phyloP scores from a whole-genome alignment of 495 filamentous ascomycete genomes.

The Xylaria telfairii region DNA sequence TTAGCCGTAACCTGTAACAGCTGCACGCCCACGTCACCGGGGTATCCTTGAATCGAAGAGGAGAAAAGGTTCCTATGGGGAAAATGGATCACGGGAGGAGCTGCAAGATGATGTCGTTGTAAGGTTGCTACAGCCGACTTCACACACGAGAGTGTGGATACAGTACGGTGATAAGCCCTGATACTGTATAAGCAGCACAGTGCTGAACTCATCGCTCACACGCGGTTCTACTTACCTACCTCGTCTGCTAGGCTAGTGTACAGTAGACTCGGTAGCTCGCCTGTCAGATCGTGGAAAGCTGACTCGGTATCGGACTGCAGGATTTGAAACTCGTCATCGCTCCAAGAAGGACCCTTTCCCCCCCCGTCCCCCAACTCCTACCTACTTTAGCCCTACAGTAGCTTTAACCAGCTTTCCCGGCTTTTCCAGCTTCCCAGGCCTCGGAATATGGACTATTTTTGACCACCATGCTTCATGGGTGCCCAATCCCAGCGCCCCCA shows the following conservation, averaged over 20 bases:
- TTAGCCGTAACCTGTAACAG: not conserved
- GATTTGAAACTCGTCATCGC: not conserved
- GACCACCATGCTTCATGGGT: conserved; percentile 7
- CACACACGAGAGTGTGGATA: not conserved
- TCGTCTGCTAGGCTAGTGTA: too few relatives aligned
- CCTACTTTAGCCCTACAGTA: not conserved
- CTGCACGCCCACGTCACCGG: not conserved
- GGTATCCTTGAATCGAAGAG: not conserved
- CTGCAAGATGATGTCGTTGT: conserved; percentile 14
- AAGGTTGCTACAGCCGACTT: not conserved
- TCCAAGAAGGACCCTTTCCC: not conserved
- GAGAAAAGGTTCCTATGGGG: not conserved
- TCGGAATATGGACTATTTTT: conserved; percentile 9
- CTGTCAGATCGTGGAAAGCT: not conserved
- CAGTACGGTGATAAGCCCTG: not conserved
- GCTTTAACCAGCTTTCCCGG: not conserved
- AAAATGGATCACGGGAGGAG: conserved; percentile 4
- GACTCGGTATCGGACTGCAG: not conserved
- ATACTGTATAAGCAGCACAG: not conserved
- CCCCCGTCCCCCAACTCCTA: not conserved
- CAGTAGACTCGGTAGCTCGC: not conserved
- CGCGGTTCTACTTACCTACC: not conserved
- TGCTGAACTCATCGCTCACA: not conserved
- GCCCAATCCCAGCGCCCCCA: not conserved
- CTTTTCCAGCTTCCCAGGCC: not conserved